These are phyloP conservation scores for Ascosphaera aggregata DNA, from an alignment of 2,329 filamentous ascomycete genomes.

Conservation along the genomic window DNA sequence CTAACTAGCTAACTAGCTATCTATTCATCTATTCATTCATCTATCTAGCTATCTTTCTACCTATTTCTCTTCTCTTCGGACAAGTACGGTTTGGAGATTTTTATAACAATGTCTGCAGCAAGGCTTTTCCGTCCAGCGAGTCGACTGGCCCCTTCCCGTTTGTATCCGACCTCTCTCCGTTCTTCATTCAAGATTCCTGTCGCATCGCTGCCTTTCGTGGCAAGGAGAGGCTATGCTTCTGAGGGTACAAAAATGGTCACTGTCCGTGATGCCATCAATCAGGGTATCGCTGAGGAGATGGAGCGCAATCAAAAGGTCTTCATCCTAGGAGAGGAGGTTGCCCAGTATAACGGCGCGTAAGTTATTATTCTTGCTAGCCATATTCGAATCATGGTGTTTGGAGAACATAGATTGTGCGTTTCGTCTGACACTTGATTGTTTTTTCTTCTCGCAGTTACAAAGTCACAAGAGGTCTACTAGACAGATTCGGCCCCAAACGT, in stretches of 20 bases:
- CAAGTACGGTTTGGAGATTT: constrained; percentile 18
- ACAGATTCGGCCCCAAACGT: constrained; percentile 91
- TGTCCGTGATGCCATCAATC: constrained; percentile 90
- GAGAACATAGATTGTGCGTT: constrained; percentile 1
- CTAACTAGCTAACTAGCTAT: too few relatives aligned
- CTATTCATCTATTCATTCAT: constrained; percentile 31
- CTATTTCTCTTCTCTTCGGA: constrained; percentile 27
- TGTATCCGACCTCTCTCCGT: constrained; percentile 26
- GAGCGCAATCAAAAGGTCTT: constrained; percentile 90
- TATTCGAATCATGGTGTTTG: constrained; percentile 1
- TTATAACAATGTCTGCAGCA: constrained; percentile 29
- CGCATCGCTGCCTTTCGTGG: constrained; percentile 24
- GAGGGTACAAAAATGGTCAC: constrained; percentile 72
- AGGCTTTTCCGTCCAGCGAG: constrained; percentile 41
- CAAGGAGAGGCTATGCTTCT: constrained; percentile 32
- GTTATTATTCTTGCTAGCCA: constrained; percentile 8
- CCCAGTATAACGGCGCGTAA: constrained; percentile 94
- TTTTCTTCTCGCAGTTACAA: constrained; percentile 44
- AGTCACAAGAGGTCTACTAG: constrained; percentile 91
- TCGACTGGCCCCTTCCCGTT: constrained; percentile 34
- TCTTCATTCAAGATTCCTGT: constrained; percentile 28
- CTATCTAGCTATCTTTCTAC: constrained; percentile 32
- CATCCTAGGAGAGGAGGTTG: constrained; percentile 90
- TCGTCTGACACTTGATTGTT: neutral
- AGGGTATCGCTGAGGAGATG: constrained; percentile 93